Evolutionary conservation across 2,329 filamentous ascomycete genomes (phyloP).

Genomic region (Colletotrichum paranaense): DNA sequence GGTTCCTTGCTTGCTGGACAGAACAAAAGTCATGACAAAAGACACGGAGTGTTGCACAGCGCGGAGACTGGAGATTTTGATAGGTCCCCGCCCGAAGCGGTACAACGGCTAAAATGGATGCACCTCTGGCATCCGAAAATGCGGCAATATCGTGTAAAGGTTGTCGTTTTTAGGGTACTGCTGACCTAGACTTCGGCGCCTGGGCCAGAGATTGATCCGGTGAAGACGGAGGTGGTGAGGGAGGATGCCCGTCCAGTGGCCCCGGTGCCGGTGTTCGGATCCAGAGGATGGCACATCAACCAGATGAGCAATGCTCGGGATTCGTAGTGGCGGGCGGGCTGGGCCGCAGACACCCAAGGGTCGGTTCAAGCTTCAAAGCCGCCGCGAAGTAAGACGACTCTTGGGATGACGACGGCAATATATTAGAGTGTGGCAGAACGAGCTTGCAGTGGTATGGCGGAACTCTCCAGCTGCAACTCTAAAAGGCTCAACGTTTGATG

Average conservation of each 20-base stretch:
- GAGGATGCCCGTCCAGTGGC: background rate
- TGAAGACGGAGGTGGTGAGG: conserved; percentile 8
- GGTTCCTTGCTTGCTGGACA: background rate
- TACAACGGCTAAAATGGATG: background rate
- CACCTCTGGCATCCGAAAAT: background rate
- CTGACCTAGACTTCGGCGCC: background rate
- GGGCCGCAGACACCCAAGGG: background rate
- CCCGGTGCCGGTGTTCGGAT: background rate
- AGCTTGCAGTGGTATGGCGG: background rate
- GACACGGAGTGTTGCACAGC: background rate
- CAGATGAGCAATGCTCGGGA: conserved; percentile 4
- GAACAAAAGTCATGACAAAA: background rate
- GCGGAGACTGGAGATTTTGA: background rate
- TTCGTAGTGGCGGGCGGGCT: conserved; percentile 12
- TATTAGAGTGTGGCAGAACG: background rate
- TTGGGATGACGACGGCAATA: background rate
- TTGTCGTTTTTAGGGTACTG: too few relatives aligned
- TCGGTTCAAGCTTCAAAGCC: background rate
- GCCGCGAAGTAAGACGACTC: background rate
- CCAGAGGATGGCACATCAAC: background rate
- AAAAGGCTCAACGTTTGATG: background rate
- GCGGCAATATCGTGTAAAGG: background rate
- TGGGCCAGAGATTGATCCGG: background rate
- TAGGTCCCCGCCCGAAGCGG: background rate
- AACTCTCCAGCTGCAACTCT: background rate